Percentiles rank a stretch among this genome's conserved stretches.
phyloP scores from a whole-genome alignment of 768 basidiomycete species.

The Leccinum obscurum region DNA sequence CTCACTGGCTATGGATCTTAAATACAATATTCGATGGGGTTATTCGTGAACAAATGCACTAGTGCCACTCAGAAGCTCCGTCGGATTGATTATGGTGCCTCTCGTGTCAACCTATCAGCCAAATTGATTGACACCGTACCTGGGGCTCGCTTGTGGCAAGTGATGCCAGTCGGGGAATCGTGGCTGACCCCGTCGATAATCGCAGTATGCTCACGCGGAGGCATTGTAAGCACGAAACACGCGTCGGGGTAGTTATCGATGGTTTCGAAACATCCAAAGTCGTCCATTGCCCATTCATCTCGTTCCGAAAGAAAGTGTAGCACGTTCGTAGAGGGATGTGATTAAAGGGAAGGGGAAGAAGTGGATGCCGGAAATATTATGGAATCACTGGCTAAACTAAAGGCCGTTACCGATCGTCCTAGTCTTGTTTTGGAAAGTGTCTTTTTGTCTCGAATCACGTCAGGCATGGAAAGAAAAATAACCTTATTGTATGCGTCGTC shows the following conservation, averaged over 20 bases:
- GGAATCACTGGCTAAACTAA: background rate
- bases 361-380: background rate
- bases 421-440: background rate
- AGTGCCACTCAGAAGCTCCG: background rate
- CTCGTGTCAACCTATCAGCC: background rate
- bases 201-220: background rate
- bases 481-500: background rate
- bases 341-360: background rate
- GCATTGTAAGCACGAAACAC: background rate
- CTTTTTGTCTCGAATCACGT: background rate
- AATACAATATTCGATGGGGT: constrained; percentile 16
- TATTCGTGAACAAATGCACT: constrained; percentile 12
- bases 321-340: background rate
- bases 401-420: background rate
- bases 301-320: background rate
- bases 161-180: background rate
- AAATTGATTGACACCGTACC: background rate
- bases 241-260: background rate
- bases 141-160: background rate
- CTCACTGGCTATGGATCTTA: constrained; percentile 21
- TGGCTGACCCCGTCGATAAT: background rate
- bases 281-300: background rate
- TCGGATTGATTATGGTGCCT: background rate
- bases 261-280: constrained; percentile 1
- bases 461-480: background rate